These are phyloP conservation scores for Penicillium turbatum DNA, from an alignment of 495 filamentous ascomycete genomes.

Conservation along the genomic window DNA sequence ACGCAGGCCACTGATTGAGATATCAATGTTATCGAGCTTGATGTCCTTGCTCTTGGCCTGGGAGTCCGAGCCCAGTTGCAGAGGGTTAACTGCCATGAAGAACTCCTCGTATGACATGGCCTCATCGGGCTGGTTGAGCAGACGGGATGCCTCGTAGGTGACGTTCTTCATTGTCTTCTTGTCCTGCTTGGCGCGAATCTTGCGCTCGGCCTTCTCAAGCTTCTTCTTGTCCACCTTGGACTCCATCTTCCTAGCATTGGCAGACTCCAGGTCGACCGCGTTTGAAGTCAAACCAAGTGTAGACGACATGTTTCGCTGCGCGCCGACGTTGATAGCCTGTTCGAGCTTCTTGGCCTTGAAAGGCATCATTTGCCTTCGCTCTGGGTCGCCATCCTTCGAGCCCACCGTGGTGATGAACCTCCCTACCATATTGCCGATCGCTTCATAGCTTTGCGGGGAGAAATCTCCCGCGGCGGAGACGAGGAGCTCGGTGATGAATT, in stretches of 20 bases:
- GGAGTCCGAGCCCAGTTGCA: slow-evolving; percentile 75
- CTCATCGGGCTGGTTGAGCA: slow-evolving; percentile 77
- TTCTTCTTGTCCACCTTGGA: slow-evolving; percentile 98
- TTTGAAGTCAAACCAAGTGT: slow-evolving; percentile 83
- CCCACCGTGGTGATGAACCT: slow-evolving; percentile 83
- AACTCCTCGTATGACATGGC: slow-evolving; percentile 98
- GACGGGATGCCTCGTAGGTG: slow-evolving; percentile 89
- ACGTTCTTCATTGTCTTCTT: slow-evolving; percentile 98
- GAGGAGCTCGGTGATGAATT: slow-evolving; percentile 77
- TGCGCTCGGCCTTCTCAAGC: slow-evolving; percentile 96
- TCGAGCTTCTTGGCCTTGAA: slow-evolving; percentile 81
- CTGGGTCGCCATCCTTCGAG: slow-evolving; percentile 69
- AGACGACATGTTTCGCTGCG: slow-evolving; percentile 91
- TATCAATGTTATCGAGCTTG: slow-evolving; percentile 93
- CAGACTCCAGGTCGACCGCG: slow-evolving; percentile 87
- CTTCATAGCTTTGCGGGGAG: slow-evolving; percentile 62
- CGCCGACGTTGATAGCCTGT: slow-evolving; percentile 91
- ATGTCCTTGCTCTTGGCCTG: slow-evolving; percentile 95
- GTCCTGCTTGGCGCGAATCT: slow-evolving; percentile 97
- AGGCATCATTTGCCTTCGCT: slow-evolving; percentile 60
- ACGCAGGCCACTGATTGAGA: slow-evolving; percentile 81
- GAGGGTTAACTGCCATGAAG: slow-evolving; percentile 97
- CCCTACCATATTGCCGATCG: slow-evolving; percentile 78
- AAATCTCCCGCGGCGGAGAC: slow-evolving; percentile 85
- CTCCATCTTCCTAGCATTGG: slow-evolving; percentile 87